Base-by-base conservation (phyloP, 306 rosid species). In the Castanea crenata region DNA sequence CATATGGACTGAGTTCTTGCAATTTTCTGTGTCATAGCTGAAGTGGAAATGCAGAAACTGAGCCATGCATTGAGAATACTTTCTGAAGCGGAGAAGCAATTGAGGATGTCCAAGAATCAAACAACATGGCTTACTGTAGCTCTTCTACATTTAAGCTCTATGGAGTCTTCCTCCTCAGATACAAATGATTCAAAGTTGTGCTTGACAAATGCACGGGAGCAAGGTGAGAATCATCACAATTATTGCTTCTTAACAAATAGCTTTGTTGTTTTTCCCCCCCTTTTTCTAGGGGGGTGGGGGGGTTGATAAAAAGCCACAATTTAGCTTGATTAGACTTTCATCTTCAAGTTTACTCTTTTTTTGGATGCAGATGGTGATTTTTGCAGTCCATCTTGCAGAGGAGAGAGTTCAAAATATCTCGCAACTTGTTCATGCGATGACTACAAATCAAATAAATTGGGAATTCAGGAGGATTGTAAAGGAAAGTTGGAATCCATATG, bases 101-200 rank as follows among this genome's bases (percentile, higher is more conserved):
- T 93, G 59, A 81, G 93, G 85, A 81, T 90, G 65, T 93, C 98
- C 6, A 93, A 91, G 85, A 93, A 90, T 72, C 97, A 90, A 80
- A 77, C 95, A 9, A 93, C 97, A 12, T 93, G 98, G 98, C 91
- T 91, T 74, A 93, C 92, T 6, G 98, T 83, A 41, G 98, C 98
- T 69, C 91, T 93, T 49, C 80, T 93, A 56, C 98, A 91, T 87
- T 83, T 93, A 74, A 91, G 93, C 80, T 87, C 93, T 31, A 51
- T 41, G 18, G 97, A 90, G 69, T 64, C 81, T 73, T 83, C 87
- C 64, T 83, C 92, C 15, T 52, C 71, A 72, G 84, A 87, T 86
- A 80, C 75, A 32, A 84, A 79, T 78, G 90, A 71, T 74, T 52
- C 86, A 38, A 89, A 89, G 78, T 74, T 84, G 55, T 79, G 85